phyloP scores from a whole-genome alignment of 495 filamentous ascomycete genomes.

The Tuber borchii region DNA sequence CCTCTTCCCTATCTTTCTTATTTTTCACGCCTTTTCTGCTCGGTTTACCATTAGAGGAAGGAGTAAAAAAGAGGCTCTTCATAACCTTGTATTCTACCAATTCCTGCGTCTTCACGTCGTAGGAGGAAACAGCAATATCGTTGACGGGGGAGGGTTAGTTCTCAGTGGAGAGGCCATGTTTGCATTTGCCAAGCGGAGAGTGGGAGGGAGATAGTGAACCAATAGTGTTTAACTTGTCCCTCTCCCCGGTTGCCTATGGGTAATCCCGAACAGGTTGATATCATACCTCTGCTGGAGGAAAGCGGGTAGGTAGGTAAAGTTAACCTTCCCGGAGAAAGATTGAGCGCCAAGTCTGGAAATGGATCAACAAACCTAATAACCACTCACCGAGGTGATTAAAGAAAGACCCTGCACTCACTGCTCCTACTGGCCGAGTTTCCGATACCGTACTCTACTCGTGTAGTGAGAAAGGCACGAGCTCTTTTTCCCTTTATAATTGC shows the following conservation, averaged over 20 bases:
- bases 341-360: not conserved
- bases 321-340: not conserved
- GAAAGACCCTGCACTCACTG: not conserved
- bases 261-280: not conserved
- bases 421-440: not conserved
- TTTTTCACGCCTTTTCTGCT: not conserved
- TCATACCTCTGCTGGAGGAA: not conserved
- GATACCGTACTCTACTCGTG: not conserved
- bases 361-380: not conserved
- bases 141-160: not conserved
- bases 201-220: not conserved
- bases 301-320: not conserved
- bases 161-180: not conserved
- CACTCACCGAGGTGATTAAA: not conserved
- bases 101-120: not conserved
- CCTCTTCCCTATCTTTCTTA: not conserved
- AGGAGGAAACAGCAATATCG: not conserved
- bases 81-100: not conserved
- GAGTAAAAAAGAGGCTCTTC: not conserved
- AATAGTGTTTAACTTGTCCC: not conserved
- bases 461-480: not conserved
- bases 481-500: not conserved
- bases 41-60: not conserved
- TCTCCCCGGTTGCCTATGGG: not conserved
- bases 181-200: not conserved